Evolutionary conservation across 2,329 filamentous ascomycete species (phyloP).

Genomic region (Colletotrichum gigasporum): DNA sequence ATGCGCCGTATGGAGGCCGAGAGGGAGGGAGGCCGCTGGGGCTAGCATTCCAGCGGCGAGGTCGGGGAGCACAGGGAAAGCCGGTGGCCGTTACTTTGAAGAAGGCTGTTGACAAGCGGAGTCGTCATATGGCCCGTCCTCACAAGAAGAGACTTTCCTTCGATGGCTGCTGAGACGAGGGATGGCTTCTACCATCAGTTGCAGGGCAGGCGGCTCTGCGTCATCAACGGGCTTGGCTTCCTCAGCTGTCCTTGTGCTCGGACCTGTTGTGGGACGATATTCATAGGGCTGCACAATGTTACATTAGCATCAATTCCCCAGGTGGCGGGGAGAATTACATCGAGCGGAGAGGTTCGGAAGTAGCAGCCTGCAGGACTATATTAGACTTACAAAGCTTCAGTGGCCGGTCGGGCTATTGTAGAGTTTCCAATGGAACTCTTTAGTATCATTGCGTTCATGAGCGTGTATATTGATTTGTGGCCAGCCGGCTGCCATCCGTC

Average conservation of each 20-base stretch:
- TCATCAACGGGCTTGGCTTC: too few relatives aligned
- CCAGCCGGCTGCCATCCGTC: too few relatives aligned
- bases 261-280: too few relatives aligned
- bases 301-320: not conserved
- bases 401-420: slow-evolving; percentile 1
- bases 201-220: too few relatives aligned
- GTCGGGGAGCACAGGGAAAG: not conserved
- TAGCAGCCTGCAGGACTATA: not conserved
- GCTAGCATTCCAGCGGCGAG: slow-evolving; percentile 38
- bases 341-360: not conserved
- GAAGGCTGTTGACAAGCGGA: not conserved
- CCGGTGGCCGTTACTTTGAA: not conserved
- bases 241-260: too few relatives aligned
- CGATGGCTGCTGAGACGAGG: too few relatives aligned
- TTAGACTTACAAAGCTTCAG: slow-evolving; percentile 18
- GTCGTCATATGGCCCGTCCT: not conserved
- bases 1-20: slow-evolving; percentile 68
- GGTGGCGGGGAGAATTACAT: not conserved
- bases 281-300: not conserved
- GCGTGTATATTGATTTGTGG: not conserved
- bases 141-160: not conserved
- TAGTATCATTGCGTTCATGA: not conserved
- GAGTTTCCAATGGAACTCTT: slow-evolving; percentile 10
- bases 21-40: slow-evolving; percentile 64
- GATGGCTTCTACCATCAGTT: too few relatives aligned